phyloP scores from a whole-genome alignment of 257 asterid species.

The Salvia hispanica region DNA sequence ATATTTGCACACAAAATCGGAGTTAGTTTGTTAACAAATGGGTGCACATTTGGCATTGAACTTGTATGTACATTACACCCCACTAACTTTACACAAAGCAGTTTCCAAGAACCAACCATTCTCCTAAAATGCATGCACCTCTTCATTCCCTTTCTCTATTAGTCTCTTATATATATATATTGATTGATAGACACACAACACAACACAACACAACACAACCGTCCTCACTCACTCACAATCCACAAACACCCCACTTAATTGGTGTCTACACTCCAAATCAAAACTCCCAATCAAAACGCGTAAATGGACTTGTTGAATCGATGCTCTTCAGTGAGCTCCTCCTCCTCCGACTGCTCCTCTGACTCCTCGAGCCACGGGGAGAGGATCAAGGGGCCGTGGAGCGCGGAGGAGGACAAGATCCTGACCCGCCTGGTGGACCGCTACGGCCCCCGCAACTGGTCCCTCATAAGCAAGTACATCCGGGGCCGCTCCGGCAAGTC shows the following conservation, averaged over 20 bases:
- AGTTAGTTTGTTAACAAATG: constrained; percentile 26
- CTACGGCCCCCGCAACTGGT: constrained; percentile 77
- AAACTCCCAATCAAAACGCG: not conserved
- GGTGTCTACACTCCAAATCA: not conserved
- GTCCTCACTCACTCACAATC: constrained; percentile 14
- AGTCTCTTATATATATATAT: not conserved
- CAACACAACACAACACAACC: too few species aligned
- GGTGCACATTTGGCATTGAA: constrained; percentile 35
- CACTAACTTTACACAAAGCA: constrained; percentile 63
- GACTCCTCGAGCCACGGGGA: constrained; percentile 35
- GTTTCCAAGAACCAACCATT: constrained; percentile 64
- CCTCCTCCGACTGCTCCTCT: constrained; percentile 56
- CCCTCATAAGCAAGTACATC: constrained; percentile 69
- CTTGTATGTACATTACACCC: constrained; percentile 3
- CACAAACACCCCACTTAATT: not conserved
- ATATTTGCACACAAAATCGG: constrained; percentile 35
- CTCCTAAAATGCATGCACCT: constrained; percentile 62
- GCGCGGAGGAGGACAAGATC: constrained; percentile 85
- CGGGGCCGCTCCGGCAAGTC: constrained; percentile 83
- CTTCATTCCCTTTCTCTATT: constrained; percentile 17
- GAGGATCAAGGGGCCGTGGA: constrained; percentile 83
- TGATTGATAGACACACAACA: not conserved
- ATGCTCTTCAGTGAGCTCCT: constrained; percentile 51
- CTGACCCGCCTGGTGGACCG: constrained; percentile 69
- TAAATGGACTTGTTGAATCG: constrained; percentile 46